Evolutionary conservation across 208 protist genomes (phyloP).

Genomic region (Strigomonas galati): DNA sequence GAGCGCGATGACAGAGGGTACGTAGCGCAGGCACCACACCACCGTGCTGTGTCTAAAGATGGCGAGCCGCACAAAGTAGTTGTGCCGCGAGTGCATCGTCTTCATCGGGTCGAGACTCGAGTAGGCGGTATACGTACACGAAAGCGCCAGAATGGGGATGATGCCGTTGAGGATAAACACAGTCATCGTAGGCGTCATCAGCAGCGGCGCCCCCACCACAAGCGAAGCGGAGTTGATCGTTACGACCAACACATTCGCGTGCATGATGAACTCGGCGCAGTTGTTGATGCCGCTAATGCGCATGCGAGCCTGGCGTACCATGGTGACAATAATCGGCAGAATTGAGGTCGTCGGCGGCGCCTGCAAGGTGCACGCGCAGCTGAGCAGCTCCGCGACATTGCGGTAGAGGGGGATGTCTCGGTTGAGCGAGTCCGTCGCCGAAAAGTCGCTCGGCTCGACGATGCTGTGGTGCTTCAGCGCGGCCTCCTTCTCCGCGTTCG

Average conservation of each 20-base stretch:
- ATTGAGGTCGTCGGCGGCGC: constrained; percentile 71
- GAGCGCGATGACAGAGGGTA: constrained; percentile 58
- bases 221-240: constrained; percentile 60
- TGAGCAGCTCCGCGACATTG: constrained; percentile 84
- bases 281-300: constrained; percentile 83
- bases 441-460: constrained; percentile 75
- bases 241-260: constrained; percentile 76
- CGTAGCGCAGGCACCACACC: constrained; percentile 80
- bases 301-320: constrained; percentile 79
- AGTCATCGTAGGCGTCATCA: constrained; percentile 62
- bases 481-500: constrained; percentile 69
- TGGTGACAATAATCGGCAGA: constrained; percentile 75
- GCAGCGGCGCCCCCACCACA: constrained; percentile 51
- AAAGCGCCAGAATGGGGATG: constrained; percentile 74
- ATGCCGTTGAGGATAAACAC: constrained; percentile 83
- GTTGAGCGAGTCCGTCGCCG: constrained; percentile 46
- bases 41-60: constrained; percentile 76
- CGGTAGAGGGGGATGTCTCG: constrained; percentile 75
- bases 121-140: constrained; percentile 84
- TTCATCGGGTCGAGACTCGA: constrained; percentile 80
- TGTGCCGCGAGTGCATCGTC: constrained; percentile 77
- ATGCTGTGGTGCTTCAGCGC: constrained; percentile 38
- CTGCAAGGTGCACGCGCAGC: constrained; percentile 73
- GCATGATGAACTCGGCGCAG: constrained; percentile 78
- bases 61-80: constrained; percentile 79